A percentile compares a stretch with the other conserved stretches of the same genome.
Evolutionary conservation across 176 grass and related monocot species (phyloP).

Genomic region (Oropetium thomaeum): DNA sequence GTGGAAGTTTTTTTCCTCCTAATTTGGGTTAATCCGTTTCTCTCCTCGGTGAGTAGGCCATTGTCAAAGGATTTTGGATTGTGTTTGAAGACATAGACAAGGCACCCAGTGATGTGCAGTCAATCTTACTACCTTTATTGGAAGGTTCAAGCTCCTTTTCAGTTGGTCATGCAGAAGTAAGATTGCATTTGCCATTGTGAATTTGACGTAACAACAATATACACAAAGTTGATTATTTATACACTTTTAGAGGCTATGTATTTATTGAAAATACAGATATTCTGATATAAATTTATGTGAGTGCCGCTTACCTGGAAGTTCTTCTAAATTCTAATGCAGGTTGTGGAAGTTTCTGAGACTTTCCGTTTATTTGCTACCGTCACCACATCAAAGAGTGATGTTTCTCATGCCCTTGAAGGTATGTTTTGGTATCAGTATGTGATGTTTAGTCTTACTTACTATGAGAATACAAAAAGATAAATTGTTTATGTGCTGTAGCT

Average conservation of each 20-base stretch:
- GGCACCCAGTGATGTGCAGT: slow-evolving; percentile 83
- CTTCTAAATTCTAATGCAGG: slow-evolving; percentile 53
- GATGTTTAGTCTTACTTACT: background rate
- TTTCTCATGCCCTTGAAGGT: slow-evolving; percentile 71
- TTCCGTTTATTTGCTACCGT: slow-evolving; percentile 89
- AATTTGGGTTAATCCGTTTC: slow-evolving; percentile 6
- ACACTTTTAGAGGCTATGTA: background rate
- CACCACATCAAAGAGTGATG: slow-evolving; percentile 70
- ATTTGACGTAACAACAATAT: background rate
- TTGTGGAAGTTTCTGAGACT: slow-evolving; percentile 62
- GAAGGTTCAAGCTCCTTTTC: slow-evolving; percentile 77
- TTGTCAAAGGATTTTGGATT: slow-evolving; percentile 88
- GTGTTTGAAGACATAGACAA: slow-evolving; percentile 98
- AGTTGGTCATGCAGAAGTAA: slow-evolving; percentile 83
- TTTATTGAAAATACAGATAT: slow-evolving; percentile 10
- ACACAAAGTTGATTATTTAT: slow-evolving; percentile 6
- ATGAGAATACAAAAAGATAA: background rate
- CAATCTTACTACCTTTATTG: slow-evolving; percentile 81
- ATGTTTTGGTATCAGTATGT: slow-evolving; percentile 13
- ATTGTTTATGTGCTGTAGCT: background rate
- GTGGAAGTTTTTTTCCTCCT: background rate
- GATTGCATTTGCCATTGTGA: slow-evolving; percentile 8
- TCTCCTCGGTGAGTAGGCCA: slow-evolving; percentile 44
- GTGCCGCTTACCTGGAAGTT: slow-evolving; percentile 10
- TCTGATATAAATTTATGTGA: background rate